phyloP scores from a whole-genome alignment of 1,139 yeast species.

The Saccharomyces hybrid region DNA sequence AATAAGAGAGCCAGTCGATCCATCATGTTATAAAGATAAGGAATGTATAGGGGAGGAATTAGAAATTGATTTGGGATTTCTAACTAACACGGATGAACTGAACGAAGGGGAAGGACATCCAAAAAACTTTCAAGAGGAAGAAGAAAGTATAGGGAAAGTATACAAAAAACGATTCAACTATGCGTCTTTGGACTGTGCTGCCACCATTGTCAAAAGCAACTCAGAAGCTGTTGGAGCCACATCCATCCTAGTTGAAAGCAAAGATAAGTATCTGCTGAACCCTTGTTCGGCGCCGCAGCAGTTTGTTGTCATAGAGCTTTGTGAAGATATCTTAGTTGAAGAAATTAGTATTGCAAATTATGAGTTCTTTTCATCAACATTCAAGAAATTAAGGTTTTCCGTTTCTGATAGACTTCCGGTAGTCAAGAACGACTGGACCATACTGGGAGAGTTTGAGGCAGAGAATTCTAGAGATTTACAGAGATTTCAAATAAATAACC shows the following conservation, averaged over 20 bases:
- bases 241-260: slow-evolving; percentile 70
- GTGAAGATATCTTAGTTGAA: slow-evolving; percentile 84
- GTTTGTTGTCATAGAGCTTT: slow-evolving; percentile 73
- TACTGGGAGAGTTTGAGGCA: slow-evolving; percentile 70
- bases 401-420: slow-evolving; percentile 77
- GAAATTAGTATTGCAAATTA: slow-evolving; percentile 77
- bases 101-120: neutral
- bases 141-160: slow-evolving; percentile 44
- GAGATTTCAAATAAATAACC: slow-evolving; percentile 60
- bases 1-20: slow-evolving; percentile 12
- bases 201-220: slow-evolving; percentile 78
- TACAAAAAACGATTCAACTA: slow-evolving; percentile 78
- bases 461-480: slow-evolving; percentile 68
- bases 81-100: slow-evolving; percentile 23
- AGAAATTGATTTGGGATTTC: slow-evolving; percentile 42
- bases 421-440: slow-evolving; percentile 53
- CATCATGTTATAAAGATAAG: slow-evolving; percentile 17
- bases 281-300: slow-evolving; percentile 66
- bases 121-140: slow-evolving; percentile 12
- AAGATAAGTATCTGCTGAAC: slow-evolving; percentile 76
- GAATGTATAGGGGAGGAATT: slow-evolving; percentile 43
- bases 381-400: slow-evolving; percentile 55
- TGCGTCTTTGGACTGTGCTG: slow-evolving; percentile 92
- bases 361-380: slow-evolving; percentile 87
- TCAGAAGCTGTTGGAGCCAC: slow-evolving; percentile 75